Evolutionary conservation across 2,329 filamentous ascomycete genomes (phyloP).

Genomic region (Nemania abortiva): DNA sequence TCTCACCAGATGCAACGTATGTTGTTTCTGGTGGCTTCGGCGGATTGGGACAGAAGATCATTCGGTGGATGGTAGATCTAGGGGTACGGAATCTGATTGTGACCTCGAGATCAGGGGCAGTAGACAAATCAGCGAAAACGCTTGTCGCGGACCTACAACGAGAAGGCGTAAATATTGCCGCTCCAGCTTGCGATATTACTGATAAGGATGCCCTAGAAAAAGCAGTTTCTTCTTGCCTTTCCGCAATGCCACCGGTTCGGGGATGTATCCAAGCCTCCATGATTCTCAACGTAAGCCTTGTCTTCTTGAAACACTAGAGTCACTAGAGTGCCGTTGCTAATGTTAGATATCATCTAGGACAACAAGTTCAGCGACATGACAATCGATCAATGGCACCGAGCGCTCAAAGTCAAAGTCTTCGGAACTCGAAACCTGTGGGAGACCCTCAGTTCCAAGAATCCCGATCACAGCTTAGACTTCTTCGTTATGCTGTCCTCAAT

Average conservation of each 20-base stretch:
- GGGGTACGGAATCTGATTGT: constrained; percentile 45
- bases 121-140: constrained; percentile 30
- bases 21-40: constrained; percentile 49
- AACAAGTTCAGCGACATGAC: constrained; percentile 26
- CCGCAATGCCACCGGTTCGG: constrained; percentile 50
- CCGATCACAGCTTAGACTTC: constrained; percentile 21
- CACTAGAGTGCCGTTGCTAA: constrained; percentile 12
- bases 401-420: constrained; percentile 13
- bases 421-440: constrained; percentile 25
- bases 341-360: background rate
- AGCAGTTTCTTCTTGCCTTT: constrained; percentile 35
- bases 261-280: constrained; percentile 59
- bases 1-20: constrained; percentile 46
- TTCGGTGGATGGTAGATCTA: constrained; percentile 44
- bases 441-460: constrained; percentile 8
- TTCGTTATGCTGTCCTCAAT: constrained; percentile 24
- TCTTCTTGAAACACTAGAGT: background rate
- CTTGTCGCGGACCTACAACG: constrained; percentile 35
- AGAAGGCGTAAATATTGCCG: constrained; percentile 33
- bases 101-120: constrained; percentile 41
- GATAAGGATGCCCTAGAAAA: constrained; percentile 24
- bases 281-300: constrained; percentile 49
- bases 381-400: constrained; percentile 16
- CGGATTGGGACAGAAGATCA: constrained; percentile 45
- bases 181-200: constrained; percentile 43